Evolutionary conservation across 306 rosid genomes (phyloP).

Genomic region (Comarum palustre): DNA sequence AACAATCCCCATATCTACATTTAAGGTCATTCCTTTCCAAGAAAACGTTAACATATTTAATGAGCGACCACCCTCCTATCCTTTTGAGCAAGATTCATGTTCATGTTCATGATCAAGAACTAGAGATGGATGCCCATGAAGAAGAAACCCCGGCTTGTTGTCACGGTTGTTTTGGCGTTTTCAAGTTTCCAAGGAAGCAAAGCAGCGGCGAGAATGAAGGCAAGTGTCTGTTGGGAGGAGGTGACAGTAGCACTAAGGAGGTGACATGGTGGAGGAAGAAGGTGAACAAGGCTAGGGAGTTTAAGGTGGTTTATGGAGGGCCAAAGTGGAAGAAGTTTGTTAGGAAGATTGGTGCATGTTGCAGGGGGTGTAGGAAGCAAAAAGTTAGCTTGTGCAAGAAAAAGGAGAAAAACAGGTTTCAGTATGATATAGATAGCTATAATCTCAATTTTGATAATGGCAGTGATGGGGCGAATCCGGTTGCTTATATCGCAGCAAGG

Average conservation of each 20-base stretch:
- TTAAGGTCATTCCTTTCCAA: background rate
- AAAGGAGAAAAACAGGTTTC: conserved; percentile 33
- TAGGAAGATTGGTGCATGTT: conserved; percentile 52
- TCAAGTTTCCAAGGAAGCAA: conserved; percentile 29
- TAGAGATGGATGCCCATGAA: conserved; percentile 5
- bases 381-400: conserved; percentile 3
- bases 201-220: conserved; percentile 18
- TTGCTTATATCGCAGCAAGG: conserved; percentile 44
- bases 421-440: conserved; percentile 65
- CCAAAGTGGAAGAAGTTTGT: conserved; percentile 74
- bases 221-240: conserved; percentile 9
- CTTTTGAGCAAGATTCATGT: conserved; percentile 19
- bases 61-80: conserved; percentile 19
- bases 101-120: background rate
- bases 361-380: conserved; percentile 5
- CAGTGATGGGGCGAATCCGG: conserved; percentile 39
- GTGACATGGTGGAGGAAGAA: conserved; percentile 44
- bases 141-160: conserved; percentile 18
- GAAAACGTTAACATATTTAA: conserved; percentile 2
- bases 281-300: conserved; percentile 45
- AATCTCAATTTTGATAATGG: conserved; percentile 60
- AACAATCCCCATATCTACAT: background rate
- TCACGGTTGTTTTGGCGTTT: conserved; percentile 47
- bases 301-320: conserved; percentile 58
- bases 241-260: conserved; percentile 5